Conservation (phyloP, 2,329 filamentous ascomycete species). For the Sordariomycetes sp. region DNA sequence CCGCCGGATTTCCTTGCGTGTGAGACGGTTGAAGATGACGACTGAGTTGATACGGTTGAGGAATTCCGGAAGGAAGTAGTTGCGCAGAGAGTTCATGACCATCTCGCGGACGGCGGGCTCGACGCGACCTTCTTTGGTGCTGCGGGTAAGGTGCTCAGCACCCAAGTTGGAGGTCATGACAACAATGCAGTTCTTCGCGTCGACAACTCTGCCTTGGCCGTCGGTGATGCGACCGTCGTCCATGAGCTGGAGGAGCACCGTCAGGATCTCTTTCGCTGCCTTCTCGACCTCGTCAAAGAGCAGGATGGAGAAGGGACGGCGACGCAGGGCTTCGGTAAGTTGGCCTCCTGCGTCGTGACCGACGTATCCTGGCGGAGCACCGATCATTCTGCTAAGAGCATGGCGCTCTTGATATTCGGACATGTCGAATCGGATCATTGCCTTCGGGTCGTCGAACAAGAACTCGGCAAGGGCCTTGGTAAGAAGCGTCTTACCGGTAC, state of each 20-base stretch:
- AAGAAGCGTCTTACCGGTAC: constrained; percentile 94
- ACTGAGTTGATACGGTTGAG: constrained; percentile 94
- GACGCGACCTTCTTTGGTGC: constrained; percentile 73
- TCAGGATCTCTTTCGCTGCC: constrained; percentile 94
- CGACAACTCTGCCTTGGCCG: constrained; percentile 88
- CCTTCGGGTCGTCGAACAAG: constrained; percentile 91
- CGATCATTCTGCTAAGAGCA: constrained; percentile 93
- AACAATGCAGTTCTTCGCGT: constrained; percentile 96
- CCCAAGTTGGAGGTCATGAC: constrained; percentile 99
- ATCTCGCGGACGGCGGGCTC: constrained; percentile 79
- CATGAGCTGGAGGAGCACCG: constrained; percentile 97
- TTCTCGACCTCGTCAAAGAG: constrained; percentile 98
- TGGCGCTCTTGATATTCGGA: constrained; percentile 98
- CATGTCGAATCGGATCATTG: constrained; percentile 99
- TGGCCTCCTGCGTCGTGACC: constrained; percentile 95
- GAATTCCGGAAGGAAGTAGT: constrained; percentile 98
- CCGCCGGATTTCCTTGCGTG: constrained; percentile 78
- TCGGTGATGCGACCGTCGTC: constrained; percentile 98
- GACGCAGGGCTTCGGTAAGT: constrained; percentile 86
- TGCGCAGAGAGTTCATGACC: constrained; percentile 82
- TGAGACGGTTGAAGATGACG: constrained; percentile 98
- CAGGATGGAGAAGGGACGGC: constrained; percentile 93
- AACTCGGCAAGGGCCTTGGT: constrained; percentile 97
- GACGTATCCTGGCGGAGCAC: constrained; percentile 92
- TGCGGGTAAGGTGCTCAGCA: constrained; percentile 82